phyloP scores from a whole-genome alignment of 306 rosid genomes.

The Pyrus pyrifolia region DNA sequence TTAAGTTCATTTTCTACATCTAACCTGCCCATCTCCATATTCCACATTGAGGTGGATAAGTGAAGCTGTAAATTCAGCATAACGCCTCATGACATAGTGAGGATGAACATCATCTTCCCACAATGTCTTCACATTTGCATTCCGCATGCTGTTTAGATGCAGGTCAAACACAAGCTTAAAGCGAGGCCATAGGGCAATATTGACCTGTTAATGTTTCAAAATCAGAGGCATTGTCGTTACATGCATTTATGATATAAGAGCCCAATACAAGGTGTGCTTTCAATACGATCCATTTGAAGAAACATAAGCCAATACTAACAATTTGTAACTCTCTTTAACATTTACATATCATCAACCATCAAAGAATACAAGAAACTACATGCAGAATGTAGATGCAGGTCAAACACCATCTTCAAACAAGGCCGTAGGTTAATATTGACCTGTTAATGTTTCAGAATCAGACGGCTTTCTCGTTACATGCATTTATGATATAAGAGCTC shows the following conservation, averaged over 20 bases:
- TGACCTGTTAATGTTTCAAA: slow-evolving; percentile 46
- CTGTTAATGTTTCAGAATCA: slow-evolving; percentile 31
- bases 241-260: background rate
- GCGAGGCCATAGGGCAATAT: slow-evolving; percentile 93
- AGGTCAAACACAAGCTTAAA: slow-evolving; percentile 96
- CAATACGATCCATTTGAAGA: background rate
- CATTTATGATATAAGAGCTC: background rate
- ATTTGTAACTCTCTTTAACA: no score
- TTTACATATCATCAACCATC: background rate
- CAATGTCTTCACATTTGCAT: slow-evolving; percentile 74
- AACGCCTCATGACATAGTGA: slow-evolving; percentile 96
- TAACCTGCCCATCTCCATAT: slow-evolving; percentile 91
- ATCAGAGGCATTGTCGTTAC: background rate
- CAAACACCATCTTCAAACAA: slow-evolving; percentile 94
- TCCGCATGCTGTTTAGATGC: slow-evolving; percentile 88
- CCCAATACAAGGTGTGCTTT: background rate
- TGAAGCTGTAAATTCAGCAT: slow-evolving; percentile 96
- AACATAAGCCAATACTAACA: background rate
- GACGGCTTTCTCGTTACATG: background rate
- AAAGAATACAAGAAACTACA: background rate
- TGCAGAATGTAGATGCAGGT: slow-evolving; percentile 56
- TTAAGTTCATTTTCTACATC: slow-evolving; percentile 18
- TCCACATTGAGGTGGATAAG: slow-evolving; percentile 84
- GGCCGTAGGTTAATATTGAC: slow-evolving; percentile 91
- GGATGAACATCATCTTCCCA: slow-evolving; percentile 99